These are phyloP conservation scores for Jimgerdemannia lactiflua DNA, from an alignment of 192 early-diverging fungal genomes.

Conservation along the genomic window DNA sequence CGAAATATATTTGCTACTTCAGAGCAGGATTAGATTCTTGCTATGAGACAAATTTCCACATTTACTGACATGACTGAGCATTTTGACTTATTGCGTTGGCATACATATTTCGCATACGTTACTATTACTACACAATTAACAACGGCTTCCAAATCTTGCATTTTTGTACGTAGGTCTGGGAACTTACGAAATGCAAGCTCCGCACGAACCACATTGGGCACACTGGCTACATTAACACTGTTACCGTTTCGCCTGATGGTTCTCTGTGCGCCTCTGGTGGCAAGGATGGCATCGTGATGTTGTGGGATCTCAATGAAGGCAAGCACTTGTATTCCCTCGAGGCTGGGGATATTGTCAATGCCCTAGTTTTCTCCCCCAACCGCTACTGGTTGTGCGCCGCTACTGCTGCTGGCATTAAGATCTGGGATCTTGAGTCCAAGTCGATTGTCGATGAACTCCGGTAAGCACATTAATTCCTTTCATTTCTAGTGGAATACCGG, in stretches of 20 bases:
- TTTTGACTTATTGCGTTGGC: slow-evolving; percentile 2
- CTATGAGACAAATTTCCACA: slow-evolving; percentile 62
- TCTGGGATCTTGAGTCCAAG: slow-evolving; percentile 99
- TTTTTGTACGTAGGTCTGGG: slow-evolving; percentile 82
- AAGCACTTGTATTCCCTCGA: slow-evolving; percentile 99
- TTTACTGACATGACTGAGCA: slow-evolving; percentile 25
- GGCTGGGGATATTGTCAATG: slow-evolving; percentile 94
- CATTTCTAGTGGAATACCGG: neutral
- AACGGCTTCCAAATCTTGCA: neutral
- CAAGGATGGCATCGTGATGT: slow-evolving; percentile 98
- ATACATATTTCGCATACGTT: slow-evolving; percentile 4
- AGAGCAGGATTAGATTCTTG: slow-evolving; percentile 45
- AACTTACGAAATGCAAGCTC: slow-evolving; percentile 97
- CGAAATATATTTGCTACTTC: slow-evolving; percentile 75
- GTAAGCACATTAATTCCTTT: neutral
- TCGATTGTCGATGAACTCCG: slow-evolving; percentile 90
- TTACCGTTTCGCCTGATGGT: slow-evolving; percentile 99
- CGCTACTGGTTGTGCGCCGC: slow-evolving; percentile 99
- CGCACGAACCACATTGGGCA: slow-evolving; percentile 99
- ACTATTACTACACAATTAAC: neutral
- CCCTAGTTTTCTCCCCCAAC: slow-evolving; percentile 99
- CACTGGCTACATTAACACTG: slow-evolving; percentile 96
- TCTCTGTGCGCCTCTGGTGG: slow-evolving; percentile 99
- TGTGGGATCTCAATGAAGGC: slow-evolving; percentile 99
- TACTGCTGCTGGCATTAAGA: slow-evolving; percentile 93